phyloP scores from a whole-genome alignment of 2,329 filamentous ascomycete genomes.

The Calonectria fujianensis region DNA sequence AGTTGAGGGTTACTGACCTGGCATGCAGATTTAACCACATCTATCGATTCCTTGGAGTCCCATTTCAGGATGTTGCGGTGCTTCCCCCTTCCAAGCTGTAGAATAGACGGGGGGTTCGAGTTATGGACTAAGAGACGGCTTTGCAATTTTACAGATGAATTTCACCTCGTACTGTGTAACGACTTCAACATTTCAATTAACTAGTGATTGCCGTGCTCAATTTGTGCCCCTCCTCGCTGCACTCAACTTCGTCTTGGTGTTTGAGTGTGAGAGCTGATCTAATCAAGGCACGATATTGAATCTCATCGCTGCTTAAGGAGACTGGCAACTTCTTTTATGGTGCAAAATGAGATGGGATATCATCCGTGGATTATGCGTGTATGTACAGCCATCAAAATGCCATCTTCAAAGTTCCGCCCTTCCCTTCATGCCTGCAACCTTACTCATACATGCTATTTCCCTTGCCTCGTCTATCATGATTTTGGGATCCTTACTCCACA shows the following conservation, averaged over 20 bases:
- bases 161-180: not conserved
- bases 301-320: not conserved
- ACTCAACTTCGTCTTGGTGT: not conserved
- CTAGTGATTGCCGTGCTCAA: not conserved
- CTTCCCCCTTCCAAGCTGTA: constrained; percentile 62
- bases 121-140: not conserved
- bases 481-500: constrained; percentile 38
- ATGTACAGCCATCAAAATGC: constrained; percentile 44
- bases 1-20: not conserved
- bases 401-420: constrained; percentile 28
- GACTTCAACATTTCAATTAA: not conserved
- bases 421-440: constrained; percentile 19
- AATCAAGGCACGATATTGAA: not conserved
- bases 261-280: not conserved
- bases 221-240: too few species aligned
- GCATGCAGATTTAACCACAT: constrained; percentile 78
- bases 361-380: constrained; percentile 46
- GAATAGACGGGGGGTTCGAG: not conserved
- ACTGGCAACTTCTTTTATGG: not conserved
- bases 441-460: constrained; percentile 50
- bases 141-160: not conserved
- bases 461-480: constrained; percentile 42
- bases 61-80: constrained; percentile 71
- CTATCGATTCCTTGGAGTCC: constrained; percentile 79
- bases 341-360: constrained; percentile 45